These are phyloP conservation scores for Penicillium mononematosum DNA, from an alignment of 495 filamentous ascomycete species.

Conservation along the genomic window DNA sequence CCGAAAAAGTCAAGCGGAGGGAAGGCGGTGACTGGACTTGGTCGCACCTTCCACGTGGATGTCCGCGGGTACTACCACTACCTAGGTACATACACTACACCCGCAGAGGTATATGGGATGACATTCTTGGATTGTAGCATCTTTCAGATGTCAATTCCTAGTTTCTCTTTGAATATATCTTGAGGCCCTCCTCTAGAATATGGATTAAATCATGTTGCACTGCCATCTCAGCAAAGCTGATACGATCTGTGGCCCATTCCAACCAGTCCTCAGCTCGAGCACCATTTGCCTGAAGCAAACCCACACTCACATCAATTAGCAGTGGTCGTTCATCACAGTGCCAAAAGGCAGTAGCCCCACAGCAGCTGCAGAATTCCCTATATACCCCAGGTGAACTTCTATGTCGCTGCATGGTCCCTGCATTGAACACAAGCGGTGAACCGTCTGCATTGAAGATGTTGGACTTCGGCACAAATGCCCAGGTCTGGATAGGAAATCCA, in stretches of 20 bases:
- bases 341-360: conserved; percentile 70
- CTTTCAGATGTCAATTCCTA: background rate
- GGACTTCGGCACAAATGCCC: conserved; percentile 63
- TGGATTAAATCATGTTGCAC: conserved; percentile 42
- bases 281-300: conserved; percentile 54
- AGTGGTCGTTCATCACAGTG: conserved; percentile 54
- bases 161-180: background rate
- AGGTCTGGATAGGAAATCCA: conserved; percentile 67
- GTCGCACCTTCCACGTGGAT: background rate
- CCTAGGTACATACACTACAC: no score
- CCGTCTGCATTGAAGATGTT: conserved; percentile 53
- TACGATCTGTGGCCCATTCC: conserved; percentile 56
- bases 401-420: conserved; percentile 53
- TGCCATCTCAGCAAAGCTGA: conserved; percentile 64
- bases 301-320: conserved; percentile 65
- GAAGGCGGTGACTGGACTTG: conserved; percentile 10
- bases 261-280: conserved; percentile 59
- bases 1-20: conserved; percentile 1
- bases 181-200: conserved; percentile 24
- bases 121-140: background rate
- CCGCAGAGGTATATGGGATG: no score
- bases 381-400: conserved; percentile 52
- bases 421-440: conserved; percentile 41
- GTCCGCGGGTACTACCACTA: no score
- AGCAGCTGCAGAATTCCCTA: conserved; percentile 62